Evolutionary conservation across 2,329 filamentous ascomycete species (phyloP).

Genomic region (Akanthomyces muscarius): DNA sequence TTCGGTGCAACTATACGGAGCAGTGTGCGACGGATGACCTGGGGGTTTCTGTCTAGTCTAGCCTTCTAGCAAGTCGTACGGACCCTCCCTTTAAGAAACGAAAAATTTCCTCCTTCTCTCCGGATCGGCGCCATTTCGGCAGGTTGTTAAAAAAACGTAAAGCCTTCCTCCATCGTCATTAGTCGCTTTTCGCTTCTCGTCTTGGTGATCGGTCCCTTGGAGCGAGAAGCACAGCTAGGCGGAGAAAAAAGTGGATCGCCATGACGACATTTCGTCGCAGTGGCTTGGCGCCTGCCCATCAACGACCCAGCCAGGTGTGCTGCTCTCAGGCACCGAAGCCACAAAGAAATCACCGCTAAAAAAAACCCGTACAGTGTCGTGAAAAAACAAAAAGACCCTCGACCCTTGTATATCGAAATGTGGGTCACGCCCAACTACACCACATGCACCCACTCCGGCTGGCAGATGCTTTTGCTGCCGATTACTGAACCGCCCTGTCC

Average conservation of each 20-base stretch:
- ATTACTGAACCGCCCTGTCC: slow-evolving; percentile 8
- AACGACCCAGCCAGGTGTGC: not conserved
- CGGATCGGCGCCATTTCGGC: not conserved
- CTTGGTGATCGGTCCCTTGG: slow-evolving; percentile 2
- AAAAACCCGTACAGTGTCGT: not conserved
- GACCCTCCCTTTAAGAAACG: not conserved
- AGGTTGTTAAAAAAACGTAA: not conserved
- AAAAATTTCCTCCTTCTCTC: not conserved
- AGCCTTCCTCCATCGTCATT: not conserved
- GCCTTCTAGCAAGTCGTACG: not conserved
- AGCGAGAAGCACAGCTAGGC: not conserved
- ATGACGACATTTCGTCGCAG: slow-evolving; percentile 12
- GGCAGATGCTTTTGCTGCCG: not conserved
- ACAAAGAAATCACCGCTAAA: not conserved
- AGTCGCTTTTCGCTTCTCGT: not conserved
- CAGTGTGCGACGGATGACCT: not conserved
- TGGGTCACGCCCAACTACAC: slow-evolving; percentile 3
- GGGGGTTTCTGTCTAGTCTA: too few species aligned
- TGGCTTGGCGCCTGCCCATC: slow-evolving; percentile 3
- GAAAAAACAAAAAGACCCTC: not conserved
- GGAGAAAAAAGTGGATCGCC: not conserved
- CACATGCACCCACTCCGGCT: not conserved
- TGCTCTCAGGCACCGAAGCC: slow-evolving; percentile 8
- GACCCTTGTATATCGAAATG: not conserved
- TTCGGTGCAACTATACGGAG: not conserved